A percentile compares a stretch with the other conserved stretches of the same genome.
These are phyloP conservation scores for Nicotiana tomentosiformis DNA, from an alignment of 257 asterid genomes.

Conservation along the genomic window DNA sequence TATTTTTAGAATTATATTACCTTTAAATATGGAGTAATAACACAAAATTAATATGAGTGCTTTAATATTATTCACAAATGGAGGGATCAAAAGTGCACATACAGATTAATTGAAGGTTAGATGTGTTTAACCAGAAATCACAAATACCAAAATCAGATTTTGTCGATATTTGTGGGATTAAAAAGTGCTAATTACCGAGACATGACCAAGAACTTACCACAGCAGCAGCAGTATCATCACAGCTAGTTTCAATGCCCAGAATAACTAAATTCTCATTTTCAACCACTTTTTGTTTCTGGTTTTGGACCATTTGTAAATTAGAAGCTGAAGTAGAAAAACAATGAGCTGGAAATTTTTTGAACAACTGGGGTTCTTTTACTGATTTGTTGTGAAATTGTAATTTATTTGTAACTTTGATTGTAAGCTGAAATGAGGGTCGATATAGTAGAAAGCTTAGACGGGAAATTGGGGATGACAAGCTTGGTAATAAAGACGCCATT, in stretches of 20 bases:
- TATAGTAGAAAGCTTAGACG: conserved; percentile 27
- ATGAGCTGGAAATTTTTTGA: conserved; percentile 15
- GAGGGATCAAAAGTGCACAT: no score
- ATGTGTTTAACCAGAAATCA: no score
- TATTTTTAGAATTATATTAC: no score
- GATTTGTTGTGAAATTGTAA: conserved; percentile 7
- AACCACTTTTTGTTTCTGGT: not conserved
- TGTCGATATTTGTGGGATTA: no score
- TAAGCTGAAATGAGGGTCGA: conserved; percentile 33
- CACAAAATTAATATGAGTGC: no score
- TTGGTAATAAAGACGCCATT: conserved; percentile 42
- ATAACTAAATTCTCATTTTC: conserved; percentile 49
- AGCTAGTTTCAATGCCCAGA: conserved; percentile 93
- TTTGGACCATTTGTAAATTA: conserved; percentile 13
- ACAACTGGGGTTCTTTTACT: conserved; percentile 3
- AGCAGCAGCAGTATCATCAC: conserved; percentile 98
- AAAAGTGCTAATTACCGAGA: no score
- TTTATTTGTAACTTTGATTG: conserved; percentile 19
- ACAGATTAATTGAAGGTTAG: no score
- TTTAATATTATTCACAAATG: no score
- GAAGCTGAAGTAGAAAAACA: conserved; percentile 16
- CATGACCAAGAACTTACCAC: conserved; percentile 43
- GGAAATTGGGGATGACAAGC: conserved; percentile 35
- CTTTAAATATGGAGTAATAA: no score
- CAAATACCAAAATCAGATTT: no score